Evolutionary conservation across 176 grass and related monocot genomes (phyloP), one percentile per base, ranked within the genome.

Genomic region (Musa troglodytarum): DNA sequence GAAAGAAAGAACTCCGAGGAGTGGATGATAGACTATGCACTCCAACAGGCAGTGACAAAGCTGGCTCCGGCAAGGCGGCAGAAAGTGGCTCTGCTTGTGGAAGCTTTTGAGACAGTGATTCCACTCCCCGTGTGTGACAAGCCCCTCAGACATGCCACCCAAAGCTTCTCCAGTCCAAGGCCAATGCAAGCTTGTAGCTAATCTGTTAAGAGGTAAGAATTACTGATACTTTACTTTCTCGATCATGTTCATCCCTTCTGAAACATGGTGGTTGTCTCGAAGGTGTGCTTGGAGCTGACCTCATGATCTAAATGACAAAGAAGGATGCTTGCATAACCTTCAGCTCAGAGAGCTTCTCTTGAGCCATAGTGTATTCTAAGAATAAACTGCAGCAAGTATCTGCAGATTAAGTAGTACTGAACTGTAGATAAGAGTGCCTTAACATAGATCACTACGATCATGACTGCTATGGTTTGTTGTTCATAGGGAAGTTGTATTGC

Each of bases 1-100:
- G 88, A 94, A 49, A 89, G 83, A 1, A 99, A 87, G 74, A 85
- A 83, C 29, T 80, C 88, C 0, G 95, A 99, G 86, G 91, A 99
- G 25, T 99, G 86, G 86, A 87, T 94, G 95, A 82, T 99, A 4
- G 95, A 99, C 63, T 94, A 92, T 43, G 90, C 88, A 9, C 88
- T 99, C 61, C 79, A 82, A 69, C 93, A 83, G 79, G 77, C 82
- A 0, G 91, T 99, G 17, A 85, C 77, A 26, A 87, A 87, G 25
- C 59, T 99, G 9, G 86, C 78, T 3, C 82, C 84, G 15, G 91
- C 80, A 22, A 82, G 92, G 79, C 89, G 82, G 71, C 82, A 85
- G 72, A 90, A 92, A 53, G 85, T 97, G n/a, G 85, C 87, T 72
- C 74, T 93, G 77, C 86, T 97, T 57, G 93, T 97, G 13, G 85